phyloP scores from a whole-genome alignment of 2,329 filamentous ascomycete genomes.

The Sporothrix brunneoviolacea region DNA sequence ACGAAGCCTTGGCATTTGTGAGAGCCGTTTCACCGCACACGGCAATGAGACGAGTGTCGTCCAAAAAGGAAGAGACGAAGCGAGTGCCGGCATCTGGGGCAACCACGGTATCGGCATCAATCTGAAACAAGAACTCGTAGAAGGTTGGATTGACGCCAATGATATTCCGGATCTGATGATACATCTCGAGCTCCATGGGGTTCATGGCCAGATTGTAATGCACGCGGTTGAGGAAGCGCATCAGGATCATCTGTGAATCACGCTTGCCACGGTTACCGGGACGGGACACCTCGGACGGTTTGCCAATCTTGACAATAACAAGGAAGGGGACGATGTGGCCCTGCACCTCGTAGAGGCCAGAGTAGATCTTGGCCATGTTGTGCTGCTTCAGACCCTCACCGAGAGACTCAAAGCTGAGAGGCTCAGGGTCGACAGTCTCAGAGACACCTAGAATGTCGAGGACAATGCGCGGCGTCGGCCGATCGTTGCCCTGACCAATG shows the following conservation, averaged over 20 bases:
- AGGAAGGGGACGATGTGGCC: conserved; percentile 97
- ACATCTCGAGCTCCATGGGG: conserved; percentile 94
- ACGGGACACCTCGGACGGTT: conserved; percentile 92
- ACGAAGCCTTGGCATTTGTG: conserved; percentile 86
- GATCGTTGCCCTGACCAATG: conserved; percentile 95
- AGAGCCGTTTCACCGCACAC: conserved; percentile 92
- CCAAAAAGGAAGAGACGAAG: conserved; percentile 83
- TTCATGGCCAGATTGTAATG: conserved; percentile 97
- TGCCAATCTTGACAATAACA: conserved; percentile 94
- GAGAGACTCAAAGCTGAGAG: conserved; percentile 91
- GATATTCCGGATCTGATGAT: conserved; percentile 97
- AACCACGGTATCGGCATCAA: conserved; percentile 95
- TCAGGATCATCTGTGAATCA: conserved; percentile 96
- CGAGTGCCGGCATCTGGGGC: conserved; percentile 83
- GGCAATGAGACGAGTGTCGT: conserved; percentile 89
- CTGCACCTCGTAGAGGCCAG: conserved; percentile 93
- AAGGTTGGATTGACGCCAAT: conserved; percentile 98
- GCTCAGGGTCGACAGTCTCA: conserved; percentile 88
- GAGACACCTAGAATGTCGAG: conserved; percentile 94
- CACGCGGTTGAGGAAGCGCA: conserved; percentile 98
- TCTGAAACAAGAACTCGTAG: conserved; percentile 94
- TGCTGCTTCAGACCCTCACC: conserved; percentile 96
- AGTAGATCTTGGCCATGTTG: conserved; percentile 99
- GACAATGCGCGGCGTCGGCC: conserved; percentile 90
- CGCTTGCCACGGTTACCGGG: conserved; percentile 97